Conservation (phyloP, 352 stramenopile species). For the Phytophthora vignae region DNA sequence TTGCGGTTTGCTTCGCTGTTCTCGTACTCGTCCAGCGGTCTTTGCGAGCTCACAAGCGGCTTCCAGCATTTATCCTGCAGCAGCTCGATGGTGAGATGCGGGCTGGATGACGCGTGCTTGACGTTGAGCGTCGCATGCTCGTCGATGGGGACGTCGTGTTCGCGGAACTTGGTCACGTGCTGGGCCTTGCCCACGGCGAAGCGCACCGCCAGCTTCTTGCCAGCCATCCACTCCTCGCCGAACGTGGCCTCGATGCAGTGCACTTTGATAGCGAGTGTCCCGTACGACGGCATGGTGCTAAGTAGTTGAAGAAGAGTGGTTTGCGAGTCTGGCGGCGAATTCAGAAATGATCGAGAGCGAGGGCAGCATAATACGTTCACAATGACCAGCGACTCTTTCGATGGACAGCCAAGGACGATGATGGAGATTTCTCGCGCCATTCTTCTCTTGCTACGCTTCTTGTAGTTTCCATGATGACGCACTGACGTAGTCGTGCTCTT, state of each 20-base stretch:
- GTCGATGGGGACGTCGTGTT: slow-evolving; percentile 34
- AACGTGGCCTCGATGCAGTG: slow-evolving; percentile 35
- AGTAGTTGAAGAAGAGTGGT: not conserved
- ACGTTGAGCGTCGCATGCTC: slow-evolving; percentile 45
- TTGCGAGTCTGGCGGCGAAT: slow-evolving; percentile 11
- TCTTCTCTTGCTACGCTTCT: not conserved
- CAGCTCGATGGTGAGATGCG: slow-evolving; percentile 50
- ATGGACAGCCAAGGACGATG: not conserved
- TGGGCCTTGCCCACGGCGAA: slow-evolving; percentile 30
- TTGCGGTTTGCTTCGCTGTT: slow-evolving; percentile 35
- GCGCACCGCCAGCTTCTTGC: slow-evolving; percentile 26
- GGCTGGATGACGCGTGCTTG: slow-evolving; percentile 26
- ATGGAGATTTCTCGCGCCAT: not conserved
- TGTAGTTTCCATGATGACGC: too few relatives aligned
- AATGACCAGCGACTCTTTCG: not conserved
- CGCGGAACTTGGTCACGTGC: slow-evolving; percentile 27
- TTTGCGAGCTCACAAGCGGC: slow-evolving; percentile 41
- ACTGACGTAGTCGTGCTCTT: too few relatives aligned
- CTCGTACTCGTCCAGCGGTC: slow-evolving; percentile 39
- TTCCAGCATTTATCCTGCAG: slow-evolving; percentile 52
- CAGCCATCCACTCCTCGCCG: slow-evolving; percentile 24
- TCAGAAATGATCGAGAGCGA: slow-evolving; percentile 35
- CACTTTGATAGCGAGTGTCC: slow-evolving; percentile 42
- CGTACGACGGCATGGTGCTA: slow-evolving; percentile 32
- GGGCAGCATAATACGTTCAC: not conserved